phyloP scores from a whole-genome alignment of 1,284 basidiomycete genomes.

The Pseudomicrostroma phylloplanum region DNA sequence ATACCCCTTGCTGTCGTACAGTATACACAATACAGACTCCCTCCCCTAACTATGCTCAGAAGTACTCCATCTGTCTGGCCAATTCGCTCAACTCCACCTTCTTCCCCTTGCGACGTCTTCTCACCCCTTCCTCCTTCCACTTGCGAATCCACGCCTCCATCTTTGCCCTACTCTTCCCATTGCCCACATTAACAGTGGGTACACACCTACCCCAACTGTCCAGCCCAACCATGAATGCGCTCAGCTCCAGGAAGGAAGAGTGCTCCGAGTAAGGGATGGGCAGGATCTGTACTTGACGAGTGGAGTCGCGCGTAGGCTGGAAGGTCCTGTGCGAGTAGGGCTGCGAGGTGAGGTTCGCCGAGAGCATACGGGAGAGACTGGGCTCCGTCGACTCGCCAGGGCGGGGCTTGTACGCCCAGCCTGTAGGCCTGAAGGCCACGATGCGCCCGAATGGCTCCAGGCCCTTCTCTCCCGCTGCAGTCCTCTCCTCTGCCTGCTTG shows the following conservation, averaged over 20 bases:
- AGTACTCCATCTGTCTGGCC: background rate
- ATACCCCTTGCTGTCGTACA: background rate
- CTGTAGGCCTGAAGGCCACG: constrained; percentile 83
- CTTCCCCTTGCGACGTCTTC: constrained; percentile 8
- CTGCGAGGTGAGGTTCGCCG: background rate
- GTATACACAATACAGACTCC: background rate
- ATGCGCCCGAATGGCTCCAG: constrained; percentile 64
- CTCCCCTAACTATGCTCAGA: background rate
- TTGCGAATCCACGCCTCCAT: constrained; percentile 45
- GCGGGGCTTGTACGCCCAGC: constrained; percentile 77
- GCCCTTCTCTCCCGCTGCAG: constrained; percentile 52
- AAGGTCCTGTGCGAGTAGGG: background rate
- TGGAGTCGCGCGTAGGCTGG: constrained; percentile 60
- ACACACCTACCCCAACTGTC: constrained; percentile 70
- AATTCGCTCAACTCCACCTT: background rate
- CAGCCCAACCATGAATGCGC: constrained; percentile 70
- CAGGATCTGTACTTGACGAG: constrained; percentile 63
- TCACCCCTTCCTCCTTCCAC: constrained; percentile 34
- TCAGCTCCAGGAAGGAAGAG: constrained; percentile 64
- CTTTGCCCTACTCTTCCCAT: constrained; percentile 56
- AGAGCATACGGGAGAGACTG: background rate
- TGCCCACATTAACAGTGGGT: constrained; percentile 90
- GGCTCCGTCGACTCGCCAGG: constrained; percentile 60
- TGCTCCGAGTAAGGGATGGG: constrained; percentile 93
- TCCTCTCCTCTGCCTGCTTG: constrained; percentile 51